Conservation (phyloP, 2,329 filamentous ascomycete genomes). For the Scleromitrula shiraiana region DNA sequence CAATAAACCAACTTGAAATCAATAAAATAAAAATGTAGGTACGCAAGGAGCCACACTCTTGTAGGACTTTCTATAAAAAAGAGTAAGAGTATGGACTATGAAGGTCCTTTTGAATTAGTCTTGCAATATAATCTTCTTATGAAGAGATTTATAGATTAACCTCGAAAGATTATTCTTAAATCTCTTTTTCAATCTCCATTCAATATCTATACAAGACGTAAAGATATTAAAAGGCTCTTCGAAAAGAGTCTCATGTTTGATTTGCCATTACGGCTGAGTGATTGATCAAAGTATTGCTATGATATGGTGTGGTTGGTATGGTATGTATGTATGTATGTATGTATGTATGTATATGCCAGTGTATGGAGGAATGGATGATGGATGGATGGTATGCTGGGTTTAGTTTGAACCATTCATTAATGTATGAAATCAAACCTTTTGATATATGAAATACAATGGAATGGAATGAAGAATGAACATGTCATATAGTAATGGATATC, state of each 20-base stretch:
- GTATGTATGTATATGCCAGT: too few species aligned
- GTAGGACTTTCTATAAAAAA: constrained; percentile 33
- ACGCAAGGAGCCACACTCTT: constrained; percentile 45
- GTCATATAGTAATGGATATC: too few species aligned
- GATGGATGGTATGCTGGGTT: too few species aligned
- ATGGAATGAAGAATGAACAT: too few species aligned
- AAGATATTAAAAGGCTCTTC: constrained; percentile 35
- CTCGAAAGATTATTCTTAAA: constrained; percentile 24
- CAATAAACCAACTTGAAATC: too few species aligned
- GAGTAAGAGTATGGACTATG: constrained; percentile 47
- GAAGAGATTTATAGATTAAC: constrained; percentile 29
- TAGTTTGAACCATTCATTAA: too few species aligned
- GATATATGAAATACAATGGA: too few species aligned
- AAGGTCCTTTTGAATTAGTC: constrained; percentile 39
- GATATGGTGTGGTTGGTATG: too few species aligned
- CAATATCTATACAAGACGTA: constrained; percentile 39
- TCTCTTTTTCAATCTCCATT: constrained; percentile 36
- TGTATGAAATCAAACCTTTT: too few species aligned
- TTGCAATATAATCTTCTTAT: constrained; percentile 38
- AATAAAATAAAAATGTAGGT: constrained; percentile 38
- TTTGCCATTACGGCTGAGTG: constrained; percentile 37
- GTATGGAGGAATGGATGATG: too few species aligned
- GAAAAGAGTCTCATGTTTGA: constrained; percentile 35
- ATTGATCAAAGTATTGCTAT: constrained; percentile 33
- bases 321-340: not conserved